These are phyloP conservation scores for Xylariales sp. DNA, from an alignment of 2,329 filamentous ascomycete genomes.

Conservation along the genomic window DNA sequence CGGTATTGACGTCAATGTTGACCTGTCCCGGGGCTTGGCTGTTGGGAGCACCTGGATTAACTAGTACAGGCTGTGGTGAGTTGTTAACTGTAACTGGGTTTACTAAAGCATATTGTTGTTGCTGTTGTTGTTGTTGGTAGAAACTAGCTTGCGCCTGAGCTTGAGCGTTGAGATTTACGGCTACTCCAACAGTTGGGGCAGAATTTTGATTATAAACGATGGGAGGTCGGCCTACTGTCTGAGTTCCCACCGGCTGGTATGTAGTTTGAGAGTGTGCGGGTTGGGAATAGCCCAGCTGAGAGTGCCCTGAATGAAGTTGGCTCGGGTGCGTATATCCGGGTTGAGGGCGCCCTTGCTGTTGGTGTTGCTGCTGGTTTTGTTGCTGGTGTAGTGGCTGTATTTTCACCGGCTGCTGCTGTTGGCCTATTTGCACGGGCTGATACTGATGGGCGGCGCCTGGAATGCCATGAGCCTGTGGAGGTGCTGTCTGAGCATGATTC, in stretches of 20 bases:
- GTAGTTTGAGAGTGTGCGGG: conserved; percentile 25
- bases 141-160: conserved; percentile 33
- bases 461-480: conserved; percentile 29
- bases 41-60: neutral
- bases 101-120: conserved; percentile 30
- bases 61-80: conserved; percentile 18
- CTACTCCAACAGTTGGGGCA: conserved; percentile 28
- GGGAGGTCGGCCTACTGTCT: conserved; percentile 43
- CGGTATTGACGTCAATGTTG: conserved; percentile 21
- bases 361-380: neutral
- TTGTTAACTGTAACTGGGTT: conserved; percentile 30
- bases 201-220: conserved; percentile 45
- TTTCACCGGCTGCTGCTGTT: conserved; percentile 27
- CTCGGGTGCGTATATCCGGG: neutral
- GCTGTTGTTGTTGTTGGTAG: conserved; percentile 33
- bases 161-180: conserved; percentile 37
- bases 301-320: conserved; percentile 15
- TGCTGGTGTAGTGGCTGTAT: conserved; percentile 15
- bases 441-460: conserved; percentile 18
- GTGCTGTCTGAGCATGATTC: conserved; percentile 36
- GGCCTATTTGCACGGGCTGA: conserved; percentile 15
- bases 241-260: conserved; percentile 39
- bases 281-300: conserved; percentile 4
- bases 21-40: conserved; percentile 32
- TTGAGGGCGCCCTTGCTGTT: conserved; percentile 4